phyloP scores from a whole-genome alignment of 306 rosid genomes.

The Astragalus glycyphyllos region DNA sequence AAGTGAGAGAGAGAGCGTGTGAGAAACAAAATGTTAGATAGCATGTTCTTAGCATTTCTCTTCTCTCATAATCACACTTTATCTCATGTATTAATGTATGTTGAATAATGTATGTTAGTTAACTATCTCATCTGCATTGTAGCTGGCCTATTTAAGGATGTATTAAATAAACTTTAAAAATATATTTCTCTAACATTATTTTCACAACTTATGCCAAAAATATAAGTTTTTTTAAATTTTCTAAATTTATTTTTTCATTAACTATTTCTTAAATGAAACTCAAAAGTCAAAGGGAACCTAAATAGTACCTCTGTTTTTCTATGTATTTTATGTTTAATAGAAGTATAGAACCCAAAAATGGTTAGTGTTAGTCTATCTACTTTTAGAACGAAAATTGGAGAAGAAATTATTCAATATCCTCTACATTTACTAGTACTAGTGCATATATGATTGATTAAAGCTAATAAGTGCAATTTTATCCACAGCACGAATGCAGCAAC shows the following conservation, averaged over 20 bases:
- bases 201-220: no score
- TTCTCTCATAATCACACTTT: no score
- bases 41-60: no score
- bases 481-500: slow-evolving; percentile 48
- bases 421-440: background rate
- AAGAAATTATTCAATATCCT: background rate
- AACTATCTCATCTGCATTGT: no score
- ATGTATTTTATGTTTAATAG: background rate
- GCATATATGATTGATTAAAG: background rate
- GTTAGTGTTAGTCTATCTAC: background rate
- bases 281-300: background rate
- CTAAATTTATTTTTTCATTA: background rate
- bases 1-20: no score
- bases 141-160: no score
- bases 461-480: slow-evolving; percentile 7
- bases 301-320: background rate
- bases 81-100: no score
- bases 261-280: background rate
- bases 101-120: no score
- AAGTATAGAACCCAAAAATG: background rate
- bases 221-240: background rate
- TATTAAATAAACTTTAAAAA: no score
- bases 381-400: background rate
- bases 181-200: no score
- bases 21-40: no score